Base-by-base conservation (phyloP, 495 filamentous ascomycete genomes). In the Penicillium lagena region DNA sequence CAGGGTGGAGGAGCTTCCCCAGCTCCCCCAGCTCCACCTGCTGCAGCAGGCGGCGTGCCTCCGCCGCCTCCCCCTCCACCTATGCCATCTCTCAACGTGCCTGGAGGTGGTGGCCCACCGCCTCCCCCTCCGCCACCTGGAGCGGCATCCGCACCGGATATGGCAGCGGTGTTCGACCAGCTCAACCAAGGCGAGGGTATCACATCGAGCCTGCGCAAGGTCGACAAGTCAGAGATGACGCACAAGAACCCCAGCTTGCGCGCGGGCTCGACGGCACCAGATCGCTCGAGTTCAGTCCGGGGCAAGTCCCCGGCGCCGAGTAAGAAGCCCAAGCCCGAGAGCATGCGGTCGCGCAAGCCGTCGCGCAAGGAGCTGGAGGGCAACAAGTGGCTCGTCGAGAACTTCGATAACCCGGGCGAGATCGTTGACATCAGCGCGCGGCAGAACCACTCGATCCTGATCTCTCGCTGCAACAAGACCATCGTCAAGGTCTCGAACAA, bases 191-290 rank as follows among this genome's bases (percentile, higher is more conserved):
- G 93, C 42, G 82, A 87, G 48, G 67, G 74, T 15, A 86, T 99
- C 49, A 99, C 93, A 11, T 80, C 84, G 43, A 81, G 87, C 32
- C 77, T 99, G 12, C 81, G 85, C 42, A 99, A 95, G 71, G 93
- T 99, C 27, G 89, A 95, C 67, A 87, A 82, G 55, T 89, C 83
- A 14, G 68, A 96, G 58, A 95, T 96, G 90, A 97, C 93, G 37
- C 93, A 99, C 72, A 97, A 96, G 72, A 99, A 99, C 68, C 93
- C 94, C n/a, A 78, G 79, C 14, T 74, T 99, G 17, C 83, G 93
- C 32, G 80, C 85, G 10, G 71, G 76, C 40, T 85, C 83, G 8
- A 77, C 78, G 9, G 89, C 90, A 7, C 64, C 72, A 7, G 71
- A 66, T 27, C 68, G 76, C 46, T 79, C 75, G 35, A 75, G 72